Base-by-base conservation (phyloP, 2,329 filamentous ascomycete species). In the Pseudogymnoascus sp. region DNA sequence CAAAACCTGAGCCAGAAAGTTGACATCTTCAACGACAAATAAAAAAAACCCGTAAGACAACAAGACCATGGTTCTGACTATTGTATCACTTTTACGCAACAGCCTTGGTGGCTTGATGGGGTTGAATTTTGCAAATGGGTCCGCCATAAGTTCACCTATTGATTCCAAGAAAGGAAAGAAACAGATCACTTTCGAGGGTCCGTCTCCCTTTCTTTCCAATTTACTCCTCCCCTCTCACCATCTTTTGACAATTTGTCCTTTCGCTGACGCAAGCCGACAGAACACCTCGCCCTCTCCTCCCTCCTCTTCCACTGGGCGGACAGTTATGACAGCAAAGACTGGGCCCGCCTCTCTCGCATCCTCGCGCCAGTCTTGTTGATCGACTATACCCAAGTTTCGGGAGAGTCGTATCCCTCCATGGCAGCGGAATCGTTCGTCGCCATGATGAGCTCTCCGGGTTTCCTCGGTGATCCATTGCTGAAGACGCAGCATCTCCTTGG, bases 341-440 rank as follows among this genome's bases (percentile, higher is more conserved):
- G 85, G 84, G 76, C 79, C 12, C 80, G 83, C 60, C 79, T 88
- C 28, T 71, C 77, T 67, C 82, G 80, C 66, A 83, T 81, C 76
- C 85, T 89, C 67, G 86, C 86, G 2, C 86, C 86, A 1, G 71
- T 31, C 8, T 18, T 37, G 12, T 73, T 88, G 80, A 81, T 91
- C 69, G 89, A 92, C 79, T 92, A 92, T 81, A 83, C 82, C 60
- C 80, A 81, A 41, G 83, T 87, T 73, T 80, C 84, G 61, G 79
- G 84, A 72, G 81, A 81, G 70, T 72, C 82, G 62, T 87, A 84
- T 84, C 80, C 83, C 59, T 78, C 80, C 59, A 86, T 88, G 83
- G 77, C 82, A 1, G 82, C 83, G 0, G 79, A 82, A 2, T 83
- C 87, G n/a, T 88, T 81, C 75, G 76, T 87, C 71, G 69, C 73